Base-by-base conservation (phyloP, 2,329 filamentous ascomycete species). In the Aspergillus melleus region DNA sequence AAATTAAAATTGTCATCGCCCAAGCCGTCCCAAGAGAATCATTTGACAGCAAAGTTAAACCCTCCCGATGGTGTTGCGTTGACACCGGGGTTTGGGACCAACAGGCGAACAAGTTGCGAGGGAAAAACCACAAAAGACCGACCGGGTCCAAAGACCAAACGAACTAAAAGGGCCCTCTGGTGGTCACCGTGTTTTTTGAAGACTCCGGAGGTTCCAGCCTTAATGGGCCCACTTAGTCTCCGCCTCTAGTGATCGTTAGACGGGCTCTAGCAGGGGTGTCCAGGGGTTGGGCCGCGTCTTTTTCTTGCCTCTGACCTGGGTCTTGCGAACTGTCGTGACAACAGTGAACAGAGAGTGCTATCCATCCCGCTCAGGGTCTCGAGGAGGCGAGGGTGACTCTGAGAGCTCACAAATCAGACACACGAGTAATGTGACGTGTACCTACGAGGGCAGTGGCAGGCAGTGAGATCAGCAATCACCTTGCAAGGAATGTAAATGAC, bases 191-290 rank as follows among this genome's bases (percentile, higher is more conserved):
- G n/a, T 39, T n/a, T 16, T 39, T 50, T 60, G 52, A 56, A 58
- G 57, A 52, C 50, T 54, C 30, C 32, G 44, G 50, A 56, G 56
- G 61, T 59, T 42, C 66, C 64, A 65, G 66, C 61, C 60, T 67
- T 68, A 66, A 65, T 64, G 36, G 51, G 46, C 57, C 67, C 64
- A 67, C 66, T 55, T 63, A 47, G 64, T 54, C 59, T 59, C 63
- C 60, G 63, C 64, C 59, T 63, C 63, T 64, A 69, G 60, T 59
- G 58, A 66, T 68, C 64, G 61, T 67, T 64, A 64, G 62, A 66
- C 61, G 61, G 62, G 59, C 52, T 54, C 65, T 62, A 64, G 52
- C 55, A 58, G 55, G 58, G 55, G 62, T 62, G 59, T 56, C 61
- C 64, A 66, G 64, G 64, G 64, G 64, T 61, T 64, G 59, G 65